Base-by-base conservation (phyloP, 495 filamentous ascomycete genomes). In the Lichina pygmaea region DNA sequence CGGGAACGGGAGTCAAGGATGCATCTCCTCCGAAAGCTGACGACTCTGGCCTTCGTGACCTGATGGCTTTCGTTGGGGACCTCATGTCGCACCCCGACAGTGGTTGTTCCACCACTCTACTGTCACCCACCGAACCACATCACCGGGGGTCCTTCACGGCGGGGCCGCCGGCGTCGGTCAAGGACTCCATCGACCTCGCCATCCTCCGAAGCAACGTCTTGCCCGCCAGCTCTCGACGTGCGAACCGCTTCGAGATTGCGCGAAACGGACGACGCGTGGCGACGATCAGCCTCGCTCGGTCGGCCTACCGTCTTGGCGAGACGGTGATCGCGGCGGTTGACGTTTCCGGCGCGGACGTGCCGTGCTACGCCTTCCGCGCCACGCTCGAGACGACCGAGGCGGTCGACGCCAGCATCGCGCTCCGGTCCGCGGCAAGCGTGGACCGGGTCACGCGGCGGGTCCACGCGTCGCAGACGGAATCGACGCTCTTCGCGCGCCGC, bases 191-290 rank as follows among this genome's bases (percentile, higher is more conserved):
- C 53, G 85, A 93, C 57, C 65, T 91, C 45, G 85, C 86, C 12
- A 89, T 94, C 55, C 67, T 93, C 6, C 68, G 71, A 46, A 76
- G 78, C 48, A 92, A 89, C 53, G 57, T 73, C 42, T 60, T 71
- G 0, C 58, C 60, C 2, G 65, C 70, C 43, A 59, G 62, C 13
- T 70, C 72, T 7, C 74, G 75, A 48, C 78, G 76, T 53, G 67
- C 77, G 30, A 93, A 86, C 57, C 73, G 82, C 33, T 97, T 95
- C 59, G 84, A 92, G 54, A 95, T 97, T 53, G 80, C 86, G 6
- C 79, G 91, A 7, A 81, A 82, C 55, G 82, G 85, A 33, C 66
- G 70, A 43, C 77, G 78, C 24, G 84, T 97, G 33, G 89, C 80
- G 7, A 79, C 84, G 4, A 70, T 95, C 41, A 83, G 81, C 51